Base-by-base conservation (phyloP, 345 rosid genomes). In the Euphorbia peplus region DNA sequence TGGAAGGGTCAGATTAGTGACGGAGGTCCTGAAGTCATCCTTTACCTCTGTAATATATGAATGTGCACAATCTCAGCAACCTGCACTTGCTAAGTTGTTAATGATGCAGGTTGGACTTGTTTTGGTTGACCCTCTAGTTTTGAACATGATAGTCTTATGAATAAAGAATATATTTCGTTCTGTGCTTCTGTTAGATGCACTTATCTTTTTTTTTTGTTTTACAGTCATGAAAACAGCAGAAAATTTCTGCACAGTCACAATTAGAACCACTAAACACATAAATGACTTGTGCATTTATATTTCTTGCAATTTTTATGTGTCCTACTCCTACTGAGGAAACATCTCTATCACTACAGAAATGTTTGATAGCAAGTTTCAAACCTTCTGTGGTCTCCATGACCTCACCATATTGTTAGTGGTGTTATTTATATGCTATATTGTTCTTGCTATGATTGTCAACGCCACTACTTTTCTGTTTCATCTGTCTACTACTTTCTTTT, bases 31-130 rank as follows among this genome's bases (percentile, higher is more conserved):
- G 65, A 76, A 71, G 67, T 72, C 68, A 81, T 88, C 97, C 69
- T 88, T 89, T 82, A 75, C 6, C 61, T 83, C 83, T 73, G 83
- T 93, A 57, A 80, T 93, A 50, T 72, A 77, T 19, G 88, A 83
- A 18, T 93, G 97, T 81, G 92, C 85, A 64, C 78, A 68, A 75
- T 69, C 82, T 70, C 73, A 74, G 68, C 78, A 88, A 73, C 60
- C 76, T 76, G 78, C 62, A 67, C 79, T 93, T 66, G 98, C 93
- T 1, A 84, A 93, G 75, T 75, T 81, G 79, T 82, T 93, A 71
- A 77, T 89, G 82, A 58, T 75, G 35, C 98, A 87, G 96, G 98
- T 92, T 66, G 62, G 68, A 59, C n/a, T 57, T 48, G 47, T 60
- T 7, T 22, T 50, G 68, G 32, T 12, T 25, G 8, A 29, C 1